Evolutionary conservation across 352 stramenopile species (phyloP), one percentile per base, ranked within the genome.

Genomic region (Phytophthora sansomeana): DNA sequence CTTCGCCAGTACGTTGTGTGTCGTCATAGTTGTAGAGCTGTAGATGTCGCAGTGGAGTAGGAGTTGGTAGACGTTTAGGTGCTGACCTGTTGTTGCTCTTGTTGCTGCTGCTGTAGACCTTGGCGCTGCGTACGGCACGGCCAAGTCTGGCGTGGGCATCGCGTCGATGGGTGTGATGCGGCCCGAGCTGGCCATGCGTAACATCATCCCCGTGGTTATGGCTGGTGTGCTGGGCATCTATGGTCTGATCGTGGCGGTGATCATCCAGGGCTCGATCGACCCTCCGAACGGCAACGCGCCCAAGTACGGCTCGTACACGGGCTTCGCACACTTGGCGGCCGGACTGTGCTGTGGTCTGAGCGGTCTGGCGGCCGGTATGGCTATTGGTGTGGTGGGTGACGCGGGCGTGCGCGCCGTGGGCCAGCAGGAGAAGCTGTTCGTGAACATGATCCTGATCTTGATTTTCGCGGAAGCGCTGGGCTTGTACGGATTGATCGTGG

Each of bases 161-260:
- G 94, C 89, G 26, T 97, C 87, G 21, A 98, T 98, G 92, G 94
- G 92, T 63, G 90, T 98, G 13, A 97, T 98, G 91, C 98, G 98
- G 74, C 97, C 97, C 19, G 92, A 97, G 47, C 73, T 98, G 50
- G 97, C 99, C 11, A 99, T 99, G 96, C 86, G 95, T 67, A 99
- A 99, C 84, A 99, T 99, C 67, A 98, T 99, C 80, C 97, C 97
- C 66, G 96, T 99, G 41, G 96, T 99, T 77, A 99, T 99, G 97
- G 97, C 97, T 61, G 96, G 96, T 94, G 95, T 99, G 57, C 82
- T 98, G 63, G 95, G 94, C 69, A 98, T 99, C 75, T 99, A 99
- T 77, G 96, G 96, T 62, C 82, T 98, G 38, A 98, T 98, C 69
- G 95, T 98, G 57, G 89, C 94, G 46, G 93, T 98, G 29, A 98